Base-by-base conservation (phyloP, 371 early-diverging fungal species). In the Dentiscutata heterogama region DNA sequence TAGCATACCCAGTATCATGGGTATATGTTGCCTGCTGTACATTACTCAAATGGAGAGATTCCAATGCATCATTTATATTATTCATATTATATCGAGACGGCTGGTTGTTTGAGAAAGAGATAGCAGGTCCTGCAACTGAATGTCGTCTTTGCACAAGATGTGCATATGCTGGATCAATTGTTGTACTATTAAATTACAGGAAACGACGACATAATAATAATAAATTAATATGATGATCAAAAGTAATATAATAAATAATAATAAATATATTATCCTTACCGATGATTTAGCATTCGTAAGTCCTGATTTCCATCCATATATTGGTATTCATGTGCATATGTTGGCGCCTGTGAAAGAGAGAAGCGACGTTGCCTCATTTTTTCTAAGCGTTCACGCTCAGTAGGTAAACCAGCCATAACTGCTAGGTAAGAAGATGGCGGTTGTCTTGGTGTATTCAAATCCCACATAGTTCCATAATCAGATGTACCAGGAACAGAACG, bases 41-140 rank as follows among this genome's bases (percentile, higher is more conserved):
- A 77, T 58, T 73, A 63, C n/a, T 82, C 16, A 81, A 67, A 67
- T 83, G 81, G 58, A 88, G 72, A 6, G 84, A 83, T n/a, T 86
- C 88, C 13, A 86, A 77, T 2, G 88, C 83, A 13, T 82, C 75
- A 2, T 77, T 53, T 22, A 87, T 76, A 46, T 46, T 46, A 2
- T 77, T 53, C 18, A 87, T 76, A 46, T 46, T 46, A 31, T 81
- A 83, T 78, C 65, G 82, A 67, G 65, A 71, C 25, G 31, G 75
- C 58, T 51, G 82, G 65, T 65, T 84, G 51, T 53, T 58, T 13
- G 71, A 60, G 39, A 84, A 87, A 14, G 85, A 85, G 63, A 83
- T 86, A 46, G 86, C 72, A 50, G 85, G 84, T 22, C 86, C 88
- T 20, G 89, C 89, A 60, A 88, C 88, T 7, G 89, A 89, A 78